These are phyloP conservation scores for Termitomyces sp. DNA, from an alignment of 768 basidiomycete genomes.

Conservation along the genomic window DNA sequence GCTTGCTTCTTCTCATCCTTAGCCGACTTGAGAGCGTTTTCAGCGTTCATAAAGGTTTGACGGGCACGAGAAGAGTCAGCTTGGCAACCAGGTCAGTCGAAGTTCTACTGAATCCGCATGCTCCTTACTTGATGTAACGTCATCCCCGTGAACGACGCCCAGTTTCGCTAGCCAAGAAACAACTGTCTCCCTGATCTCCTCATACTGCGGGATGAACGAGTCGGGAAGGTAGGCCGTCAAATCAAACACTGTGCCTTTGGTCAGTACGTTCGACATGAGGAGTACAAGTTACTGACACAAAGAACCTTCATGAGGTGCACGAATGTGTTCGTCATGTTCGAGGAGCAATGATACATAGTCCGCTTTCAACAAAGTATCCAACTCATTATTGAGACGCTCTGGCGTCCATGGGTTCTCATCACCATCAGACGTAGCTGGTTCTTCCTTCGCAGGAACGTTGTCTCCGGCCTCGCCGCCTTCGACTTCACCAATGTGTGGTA, in stretches of 20 bases:
- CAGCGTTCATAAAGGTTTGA: constrained; percentile 55
- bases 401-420: constrained; percentile 60
- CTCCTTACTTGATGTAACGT: constrained; percentile 27
- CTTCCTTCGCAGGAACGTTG: constrained; percentile 26
- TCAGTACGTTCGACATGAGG: neutral
- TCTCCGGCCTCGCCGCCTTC: constrained; percentile 38
- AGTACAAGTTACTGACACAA: constrained; percentile 41
- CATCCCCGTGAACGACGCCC: constrained; percentile 46
- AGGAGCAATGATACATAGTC: constrained; percentile 76
- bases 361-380: constrained; percentile 49
- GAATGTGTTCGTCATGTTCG: constrained; percentile 68
- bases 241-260: constrained; percentile 59
- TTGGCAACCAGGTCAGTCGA: neutral
- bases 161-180: constrained; percentile 58
- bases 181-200: constrained; percentile 54
- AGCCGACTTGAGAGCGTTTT: constrained; percentile 48
- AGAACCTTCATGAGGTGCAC: constrained; percentile 38
- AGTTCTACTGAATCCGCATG: neutral
- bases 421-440: constrained; percentile 34
- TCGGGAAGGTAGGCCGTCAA: constrained; percentile 84
- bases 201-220: constrained; percentile 64
- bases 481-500: constrained; percentile 69
- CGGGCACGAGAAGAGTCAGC: constrained; percentile 59
- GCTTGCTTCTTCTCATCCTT: constrained; percentile 49
- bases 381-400: constrained; percentile 48